Evolutionary conservation across 75 land plant genomes (phyloP), one percentile per base, ranked within the genome.

Genomic region (Adiantum capillusveneris): DNA sequence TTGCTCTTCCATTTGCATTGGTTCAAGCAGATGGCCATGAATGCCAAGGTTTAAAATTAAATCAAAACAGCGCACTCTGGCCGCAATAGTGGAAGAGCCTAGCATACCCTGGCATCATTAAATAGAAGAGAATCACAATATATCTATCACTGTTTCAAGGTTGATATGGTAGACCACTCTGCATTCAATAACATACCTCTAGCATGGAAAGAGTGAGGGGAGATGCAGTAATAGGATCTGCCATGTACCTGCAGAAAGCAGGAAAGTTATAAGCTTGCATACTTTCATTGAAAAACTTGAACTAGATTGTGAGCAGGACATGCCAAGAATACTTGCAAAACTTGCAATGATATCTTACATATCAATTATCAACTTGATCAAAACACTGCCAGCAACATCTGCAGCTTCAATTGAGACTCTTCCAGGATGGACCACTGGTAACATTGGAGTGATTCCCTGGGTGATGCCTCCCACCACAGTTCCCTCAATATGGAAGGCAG

Each of bases 351-450:
- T n/a, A n/a, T 67, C 91, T 62, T 87, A 95, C 99, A 90, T 95
- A 81, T 95, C 99, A 65, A 95, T 90, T 16, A 95, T 75, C 67
- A 95, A 88, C 59, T 95, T 95, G 69, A 95, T 80, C 44, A 95
- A 88, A 56, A 95, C 99, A 78, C 99, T 95, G 28, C 81, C 87
- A 58, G 99, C 99, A 43, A 90, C 86, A 77, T 95, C 91, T 29
- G 87, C 70, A n/a, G 79, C 66, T 62, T 89, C 93, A 13, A 61
- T 45, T 26, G 59, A 22, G 18, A 65, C 52, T 68, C 76, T 86
- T 37, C 90, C 90, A 57, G 68, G 58, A 59, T 74, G 80, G 24
- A 59, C 80, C 25, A 66, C 80, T 56, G 74, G 75, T 56, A 71
- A 69, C 22, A 85, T 69, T 26, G 87, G 76, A 31, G 68, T 51